Conservation (phyloP, 768 basidiomycete genomes). For the Epithele typhae region DNA sequence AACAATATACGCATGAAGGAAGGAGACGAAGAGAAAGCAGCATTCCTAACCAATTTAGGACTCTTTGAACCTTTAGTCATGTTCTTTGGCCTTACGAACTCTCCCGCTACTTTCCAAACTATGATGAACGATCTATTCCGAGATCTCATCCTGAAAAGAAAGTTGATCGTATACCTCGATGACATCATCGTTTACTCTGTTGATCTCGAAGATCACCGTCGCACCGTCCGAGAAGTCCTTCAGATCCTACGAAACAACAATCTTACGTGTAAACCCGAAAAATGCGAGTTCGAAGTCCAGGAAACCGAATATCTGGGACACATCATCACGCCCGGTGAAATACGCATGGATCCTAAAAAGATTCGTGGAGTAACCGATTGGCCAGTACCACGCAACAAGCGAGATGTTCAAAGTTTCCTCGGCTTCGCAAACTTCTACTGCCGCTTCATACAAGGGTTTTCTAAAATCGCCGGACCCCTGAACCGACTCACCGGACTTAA, state of each 20-base stretch:
- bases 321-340: constrained; percentile 17
- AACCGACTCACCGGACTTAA: constrained; percentile 2
- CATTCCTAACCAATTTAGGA: constrained; percentile 32
- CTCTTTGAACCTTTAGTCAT: constrained; percentile 35
- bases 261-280: constrained; percentile 34
- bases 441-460: constrained; percentile 27
- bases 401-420: constrained; percentile 24
- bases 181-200: constrained; percentile 28
- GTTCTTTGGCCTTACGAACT: constrained; percentile 33
- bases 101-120: constrained; percentile 31
- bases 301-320: constrained; percentile 30
- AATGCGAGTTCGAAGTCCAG: constrained; percentile 28
- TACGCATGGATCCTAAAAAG: constrained; percentile 32
- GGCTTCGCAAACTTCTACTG: constrained; percentile 30
- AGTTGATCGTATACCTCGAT: constrained; percentile 41
- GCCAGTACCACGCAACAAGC: constrained; percentile 20
- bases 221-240: constrained; percentile 21
- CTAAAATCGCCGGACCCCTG: constrained; percentile 21
- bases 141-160: constrained; percentile 27
- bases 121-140: no score
- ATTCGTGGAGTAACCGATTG: constrained; percentile 27
- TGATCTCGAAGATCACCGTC: constrained; percentile 12
- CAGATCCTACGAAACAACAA: constrained; percentile 24
- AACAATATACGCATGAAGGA: constrained; percentile 25
- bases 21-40: constrained; percentile 39